phyloP scores from a whole-genome alignment of 805 yeast species.

The Zygoascus ofunaensis region DNA sequence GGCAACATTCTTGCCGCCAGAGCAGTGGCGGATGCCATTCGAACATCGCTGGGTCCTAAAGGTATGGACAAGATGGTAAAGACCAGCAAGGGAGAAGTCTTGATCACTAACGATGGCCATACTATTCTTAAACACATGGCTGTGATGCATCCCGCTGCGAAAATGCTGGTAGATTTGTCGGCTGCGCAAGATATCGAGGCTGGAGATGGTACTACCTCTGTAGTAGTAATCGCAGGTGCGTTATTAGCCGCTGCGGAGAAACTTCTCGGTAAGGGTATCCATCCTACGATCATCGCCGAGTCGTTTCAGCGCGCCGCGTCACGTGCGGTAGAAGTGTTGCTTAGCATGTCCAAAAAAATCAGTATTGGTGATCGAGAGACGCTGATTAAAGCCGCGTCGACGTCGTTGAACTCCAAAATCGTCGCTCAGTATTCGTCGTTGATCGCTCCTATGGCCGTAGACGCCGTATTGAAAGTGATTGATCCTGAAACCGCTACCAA shows the following conservation, averaged over 20 bases:
- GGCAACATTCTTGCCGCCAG: conserved; percentile 85
- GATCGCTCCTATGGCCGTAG: conserved; percentile 90
- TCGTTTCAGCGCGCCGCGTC: conserved; percentile 82
- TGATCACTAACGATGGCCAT: conserved; percentile 97
- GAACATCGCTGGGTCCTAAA: conserved; percentile 95
- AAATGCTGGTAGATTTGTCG: conserved; percentile 93
- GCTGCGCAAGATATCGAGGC: conserved; percentile 99
- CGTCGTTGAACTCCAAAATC: conserved; percentile 89
- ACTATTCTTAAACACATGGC: conserved; percentile 97
- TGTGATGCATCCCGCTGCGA: conserved; percentile 95
- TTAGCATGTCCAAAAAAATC: conserved; percentile 77
- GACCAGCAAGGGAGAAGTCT: conserved; percentile 83
- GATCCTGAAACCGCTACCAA: conserved; percentile 50
- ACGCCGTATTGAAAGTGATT: conserved; percentile 74
- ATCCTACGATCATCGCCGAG: conserved; percentile 92
- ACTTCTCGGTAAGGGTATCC: conserved; percentile 76
- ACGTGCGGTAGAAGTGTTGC: conserved; percentile 70
- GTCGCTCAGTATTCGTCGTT: conserved; percentile 84
- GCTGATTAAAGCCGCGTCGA: conserved; percentile 82
- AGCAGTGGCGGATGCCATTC: conserved; percentile 90
- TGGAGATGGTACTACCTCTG: conserved; percentile 99
- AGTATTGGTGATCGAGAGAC: conserved; percentile 74
- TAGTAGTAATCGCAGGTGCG: conserved; percentile 92
- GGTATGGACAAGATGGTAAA: conserved; percentile 98
- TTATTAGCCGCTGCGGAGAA: conserved; percentile 91